phyloP scores from a whole-genome alignment of 176 grass and related monocot species.

The Hordeum vulgare region MorexV3_pseudomolecules_assembly NC_058524.1:590199880-590200379 shows the following conservation, averaged over 20 bases:
- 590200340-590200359: conserved; percentile 18
- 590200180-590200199: conserved; percentile 30
- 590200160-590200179: background rate
- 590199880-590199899: background rate
- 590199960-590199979: background rate
- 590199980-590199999: background rate
- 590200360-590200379: background rate
- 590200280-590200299: conserved; percentile 88
- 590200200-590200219: conserved; percentile 37
- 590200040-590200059: background rate
- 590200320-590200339: conserved; percentile 92
- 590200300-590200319: conserved; percentile 67
- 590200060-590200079: background rate
- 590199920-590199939: background rate
- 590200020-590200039: conserved; percentile 39
- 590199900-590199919: background rate
- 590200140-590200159: background rate
- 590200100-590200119: conserved; percentile 19
- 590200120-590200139: conserved; percentile 10
- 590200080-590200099: conserved; percentile 27
- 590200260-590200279: conserved; percentile 77
- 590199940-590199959: background rate
- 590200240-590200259: conserved; percentile 75
- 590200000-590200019: background rate
- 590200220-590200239: conserved; percentile 59